A percentile compares a stretch with the other conserved stretches of the same genome.
These are phyloP conservation scores for Talaromyces albobiverticillius DNA, from an alignment of 2,329 filamentous ascomycete species.

Conservation along the genomic window DNA sequence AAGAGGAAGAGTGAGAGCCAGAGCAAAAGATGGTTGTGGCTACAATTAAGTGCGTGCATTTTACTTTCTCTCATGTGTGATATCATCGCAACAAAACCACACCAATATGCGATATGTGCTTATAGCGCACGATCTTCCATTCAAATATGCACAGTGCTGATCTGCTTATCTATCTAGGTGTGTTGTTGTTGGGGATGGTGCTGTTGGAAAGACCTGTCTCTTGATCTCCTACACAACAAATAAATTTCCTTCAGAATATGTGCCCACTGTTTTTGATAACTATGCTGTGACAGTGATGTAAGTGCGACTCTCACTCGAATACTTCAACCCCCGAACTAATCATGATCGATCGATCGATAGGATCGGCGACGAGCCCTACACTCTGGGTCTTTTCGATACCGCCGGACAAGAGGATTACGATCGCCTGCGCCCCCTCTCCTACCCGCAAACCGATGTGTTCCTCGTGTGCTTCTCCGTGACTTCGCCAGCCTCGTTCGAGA, in stretches of 20 bases:
- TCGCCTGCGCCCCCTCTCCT: slow-evolving; percentile 90
- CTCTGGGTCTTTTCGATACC: slow-evolving; percentile 94
- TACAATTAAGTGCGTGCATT: slow-evolving; percentile 58
- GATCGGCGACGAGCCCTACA: slow-evolving; percentile 99
- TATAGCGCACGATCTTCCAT: neutral
- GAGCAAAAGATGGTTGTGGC: slow-evolving; percentile 54
- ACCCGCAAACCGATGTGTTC: slow-evolving; percentile 98
- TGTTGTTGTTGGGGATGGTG: slow-evolving; percentile 98
- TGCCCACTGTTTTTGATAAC: slow-evolving; percentile 98
- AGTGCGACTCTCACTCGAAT: slow-evolving; percentile 46
- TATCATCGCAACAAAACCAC: too few species aligned
- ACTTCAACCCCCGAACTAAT: too few species aligned
- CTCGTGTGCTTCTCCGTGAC: slow-evolving; percentile 98
- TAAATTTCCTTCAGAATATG: slow-evolving; percentile 99
- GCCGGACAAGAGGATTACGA: slow-evolving; percentile 99
- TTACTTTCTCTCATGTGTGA: neutral
- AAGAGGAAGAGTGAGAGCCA: neutral
- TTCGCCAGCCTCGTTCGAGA: slow-evolving; percentile 95
- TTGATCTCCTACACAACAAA: slow-evolving; percentile 99
- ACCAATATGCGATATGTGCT: too few species aligned
- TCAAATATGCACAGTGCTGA: slow-evolving; percentile 1
- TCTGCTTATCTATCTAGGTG: slow-evolving; percentile 59
- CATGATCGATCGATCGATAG: too few species aligned
- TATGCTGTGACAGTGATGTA: slow-evolving; percentile 99
- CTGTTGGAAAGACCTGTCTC: slow-evolving; percentile 97